phyloP scores from a whole-genome alignment of 2,329 filamentous ascomycete species.

The Cryphonectria japonica region DNA sequence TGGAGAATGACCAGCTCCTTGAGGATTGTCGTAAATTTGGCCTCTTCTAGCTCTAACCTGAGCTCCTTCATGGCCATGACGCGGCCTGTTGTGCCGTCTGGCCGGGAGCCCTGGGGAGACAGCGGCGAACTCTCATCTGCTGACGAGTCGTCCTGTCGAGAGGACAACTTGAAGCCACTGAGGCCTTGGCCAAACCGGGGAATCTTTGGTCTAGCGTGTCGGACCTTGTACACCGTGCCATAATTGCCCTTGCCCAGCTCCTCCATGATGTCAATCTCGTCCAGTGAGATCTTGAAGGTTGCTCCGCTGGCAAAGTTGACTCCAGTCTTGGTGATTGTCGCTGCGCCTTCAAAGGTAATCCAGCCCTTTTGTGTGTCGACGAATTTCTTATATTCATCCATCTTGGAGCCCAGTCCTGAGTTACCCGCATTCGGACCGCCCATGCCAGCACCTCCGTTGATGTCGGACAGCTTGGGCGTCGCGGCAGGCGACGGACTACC shows the following conservation, averaged over 20 bases:
- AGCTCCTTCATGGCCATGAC: slow-evolving; percentile 99
- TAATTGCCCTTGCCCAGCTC: slow-evolving; percentile 98
- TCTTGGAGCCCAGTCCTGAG: slow-evolving; percentile 49
- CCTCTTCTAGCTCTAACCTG: slow-evolving; percentile 90
- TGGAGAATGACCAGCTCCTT: slow-evolving; percentile 97
- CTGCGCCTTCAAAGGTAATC: slow-evolving; percentile 90
- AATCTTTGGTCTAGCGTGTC: slow-evolving; percentile 70
- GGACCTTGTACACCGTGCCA: slow-evolving; percentile 95
- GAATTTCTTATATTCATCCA: slow-evolving; percentile 72
- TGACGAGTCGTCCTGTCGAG: slow-evolving; percentile 41
- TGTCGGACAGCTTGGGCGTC: slow-evolving; percentile 50
- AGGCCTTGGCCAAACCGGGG: slow-evolving; percentile 64
- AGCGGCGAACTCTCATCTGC: slow-evolving; percentile 37
- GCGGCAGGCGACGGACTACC: slow-evolving; percentile 42
- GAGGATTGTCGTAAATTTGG: slow-evolving; percentile 94
- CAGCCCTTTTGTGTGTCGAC: slow-evolving; percentile 92
- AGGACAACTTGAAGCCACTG: slow-evolving; percentile 49
- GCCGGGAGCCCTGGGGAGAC: slow-evolving; percentile 32
- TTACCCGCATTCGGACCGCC: slow-evolving; percentile 40
- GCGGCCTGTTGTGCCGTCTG: slow-evolving; percentile 65
- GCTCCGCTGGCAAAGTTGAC: slow-evolving; percentile 91
- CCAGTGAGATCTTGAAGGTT: slow-evolving; percentile 90
- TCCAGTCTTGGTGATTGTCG: slow-evolving; percentile 83
- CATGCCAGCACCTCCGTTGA: slow-evolving; percentile 34
- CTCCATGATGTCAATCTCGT: slow-evolving; percentile 90